Evolutionary conservation across 2,329 filamentous ascomycete genomes (phyloP).

Genomic region (Piedraia hortae): DNA sequence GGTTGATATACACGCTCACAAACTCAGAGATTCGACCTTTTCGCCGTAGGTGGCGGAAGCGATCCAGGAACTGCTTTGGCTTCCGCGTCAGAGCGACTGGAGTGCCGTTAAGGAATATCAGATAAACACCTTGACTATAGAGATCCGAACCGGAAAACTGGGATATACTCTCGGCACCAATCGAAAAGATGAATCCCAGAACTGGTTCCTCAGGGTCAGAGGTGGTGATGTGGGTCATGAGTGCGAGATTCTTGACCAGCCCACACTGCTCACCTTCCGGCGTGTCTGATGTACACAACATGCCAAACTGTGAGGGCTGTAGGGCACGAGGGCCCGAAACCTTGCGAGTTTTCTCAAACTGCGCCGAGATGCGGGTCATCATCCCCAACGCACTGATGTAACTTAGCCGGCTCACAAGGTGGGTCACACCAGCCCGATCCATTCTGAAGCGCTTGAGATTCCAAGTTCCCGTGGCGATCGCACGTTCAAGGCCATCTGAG

Average conservation of each 20-base stretch:
- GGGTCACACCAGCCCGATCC: conserved; percentile 89
- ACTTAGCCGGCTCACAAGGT: conserved; percentile 80
- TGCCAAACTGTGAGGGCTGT: conserved; percentile 92
- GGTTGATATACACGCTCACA: conserved; percentile 87
- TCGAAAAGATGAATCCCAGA: conserved; percentile 55
- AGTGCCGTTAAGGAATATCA: conserved; percentile 87
- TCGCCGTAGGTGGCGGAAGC: conserved; percentile 63
- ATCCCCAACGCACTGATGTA: conserved; percentile 93
- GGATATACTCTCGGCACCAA: conserved; percentile 62
- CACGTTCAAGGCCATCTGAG: conserved; percentile 76
- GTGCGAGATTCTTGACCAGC: conserved; percentile 84
- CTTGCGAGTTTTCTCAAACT: conserved; percentile 96
- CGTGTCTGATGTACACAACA: conserved; percentile 91
- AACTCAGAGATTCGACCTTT: conserved; percentile 87
- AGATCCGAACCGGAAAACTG: conserved; percentile 64
- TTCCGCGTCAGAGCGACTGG: conserved; percentile 66
- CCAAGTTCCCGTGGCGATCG: conserved; percentile 96
- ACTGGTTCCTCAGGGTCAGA: conserved; percentile 84
- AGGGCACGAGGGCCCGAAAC: conserved; percentile 85
- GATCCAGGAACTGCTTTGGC: conserved; percentile 62
- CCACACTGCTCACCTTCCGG: conserved; percentile 97
- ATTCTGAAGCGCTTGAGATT: conserved; percentile 94
- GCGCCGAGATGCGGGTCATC: conserved; percentile 97
- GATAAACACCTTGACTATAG: conserved; percentile 57
- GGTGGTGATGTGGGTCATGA: conserved; percentile 98